phyloP scores from a whole-genome alignment of 495 filamentous ascomycete species.

The Aspergillus taichungensis region DNA sequence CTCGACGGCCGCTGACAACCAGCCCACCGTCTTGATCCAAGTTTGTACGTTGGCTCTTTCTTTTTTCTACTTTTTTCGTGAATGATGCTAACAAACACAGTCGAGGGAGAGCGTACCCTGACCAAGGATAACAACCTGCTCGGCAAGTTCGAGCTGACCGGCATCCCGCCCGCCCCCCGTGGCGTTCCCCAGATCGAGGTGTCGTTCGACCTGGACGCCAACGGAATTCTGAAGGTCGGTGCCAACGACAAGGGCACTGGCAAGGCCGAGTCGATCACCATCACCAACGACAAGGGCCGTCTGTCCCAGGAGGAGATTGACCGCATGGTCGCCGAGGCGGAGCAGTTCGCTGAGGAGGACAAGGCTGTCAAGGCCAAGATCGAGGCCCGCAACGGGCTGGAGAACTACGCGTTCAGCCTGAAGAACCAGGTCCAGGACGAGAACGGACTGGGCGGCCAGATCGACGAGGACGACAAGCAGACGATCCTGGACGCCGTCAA shows the following conservation, averaged over 20 bases:
- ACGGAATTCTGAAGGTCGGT: slow-evolving; percentile 93
- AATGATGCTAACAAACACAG: slow-evolving; percentile 13
- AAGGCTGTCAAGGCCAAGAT: slow-evolving; percentile 93
- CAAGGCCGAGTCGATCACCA: slow-evolving; percentile 92
- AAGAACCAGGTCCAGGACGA: slow-evolving; percentile 99
- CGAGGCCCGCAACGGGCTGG: slow-evolving; percentile 87
- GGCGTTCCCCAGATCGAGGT: slow-evolving; percentile 98
- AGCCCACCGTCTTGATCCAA: slow-evolving; percentile 94
- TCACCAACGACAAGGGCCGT: slow-evolving; percentile 98
- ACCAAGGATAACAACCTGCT: slow-evolving; percentile 95
- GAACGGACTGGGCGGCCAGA: slow-evolving; percentile 94
- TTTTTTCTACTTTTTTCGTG: background rate
- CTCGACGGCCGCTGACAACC: slow-evolving; percentile 96
- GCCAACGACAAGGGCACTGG: slow-evolving; percentile 95
- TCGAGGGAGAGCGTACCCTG: slow-evolving; percentile 91
- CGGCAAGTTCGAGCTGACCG: slow-evolving; percentile 95
- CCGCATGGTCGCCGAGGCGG: slow-evolving; percentile 94
- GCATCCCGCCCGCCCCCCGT: slow-evolving; percentile 88
- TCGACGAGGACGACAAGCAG: slow-evolving; percentile 98
- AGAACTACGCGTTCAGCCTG: slow-evolving; percentile 93
- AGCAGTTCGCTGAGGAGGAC: slow-evolving; percentile 98
- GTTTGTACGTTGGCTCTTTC: slow-evolving; percentile 46
- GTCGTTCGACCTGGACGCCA: slow-evolving; percentile 94
- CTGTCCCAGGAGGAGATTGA: slow-evolving; percentile 94
- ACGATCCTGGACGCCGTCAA: slow-evolving; percentile 92